Evolutionary conservation across 345 rosid genomes (phyloP), one percentile per base, ranked within the genome.

Genomic region (Tarenaya hassleriana): DNA sequence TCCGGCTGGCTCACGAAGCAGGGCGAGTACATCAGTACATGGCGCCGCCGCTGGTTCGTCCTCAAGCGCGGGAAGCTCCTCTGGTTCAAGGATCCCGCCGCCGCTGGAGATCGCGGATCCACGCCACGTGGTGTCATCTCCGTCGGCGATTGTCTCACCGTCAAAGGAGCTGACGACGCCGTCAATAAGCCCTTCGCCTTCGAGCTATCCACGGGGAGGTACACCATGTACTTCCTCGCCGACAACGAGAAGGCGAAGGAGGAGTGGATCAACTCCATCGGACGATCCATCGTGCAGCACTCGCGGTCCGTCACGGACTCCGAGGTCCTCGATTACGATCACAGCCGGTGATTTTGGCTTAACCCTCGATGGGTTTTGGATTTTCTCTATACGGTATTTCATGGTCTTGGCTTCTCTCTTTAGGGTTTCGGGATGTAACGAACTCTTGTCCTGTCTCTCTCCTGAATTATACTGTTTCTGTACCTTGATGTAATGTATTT

Each of bases 211-310:
- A 79, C 80, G 39, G 75, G 71, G 32, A 61, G 63, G 9, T 71
- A 60, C 10, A 81, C 94, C 20, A 73, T 83, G 96, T 79, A 74
- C 70, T 87, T 87, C 63, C 40, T 83, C 21, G 96, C 94, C 12
- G 96, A 84, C 52, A 50, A 80, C 7, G 90, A 79, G 64, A 87
- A 87, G 70, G 94, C 81, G 55, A 87, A 77, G 60, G 94, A 87
- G 70, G 90, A 87, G 29, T 84, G 96, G 96, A 84, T 87, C 75
- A 87, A 87, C 56, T 84, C 94, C 34, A 81, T 87, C 41, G 96
- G 96, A 3, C 58, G 90, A 19, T 82, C 94, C 34, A 87, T 87
- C 29, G 94, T 87, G 16, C 92, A 83, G 58, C 89, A 74, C 69
- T 87, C 96, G 14, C 68, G 77, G 17, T 79, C 96, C 31, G 82